Evolutionary conservation across 805 yeast genomes (phyloP).

Genomic region (Metschnikowia rubicola): DNA sequence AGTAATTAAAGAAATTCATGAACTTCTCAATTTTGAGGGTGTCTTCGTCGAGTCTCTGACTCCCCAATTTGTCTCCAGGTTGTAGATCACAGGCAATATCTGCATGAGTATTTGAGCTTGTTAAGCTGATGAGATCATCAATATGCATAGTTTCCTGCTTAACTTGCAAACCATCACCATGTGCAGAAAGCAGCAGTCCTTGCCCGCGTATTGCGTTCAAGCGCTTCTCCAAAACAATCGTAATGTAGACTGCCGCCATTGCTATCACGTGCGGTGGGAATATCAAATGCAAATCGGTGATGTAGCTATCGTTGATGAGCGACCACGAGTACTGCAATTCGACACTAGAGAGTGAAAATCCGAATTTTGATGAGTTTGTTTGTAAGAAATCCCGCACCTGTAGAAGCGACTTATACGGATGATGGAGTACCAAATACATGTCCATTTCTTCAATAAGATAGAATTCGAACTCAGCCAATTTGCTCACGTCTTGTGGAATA

Average conservation of each 20-base stretch:
- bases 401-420: constrained; percentile 64
- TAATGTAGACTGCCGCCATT: constrained; percentile 73
- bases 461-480: constrained; percentile 93
- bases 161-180: constrained; percentile 10
- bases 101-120: constrained; percentile 3
- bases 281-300: constrained; percentile 78
- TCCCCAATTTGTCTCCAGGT: constrained; percentile 19
- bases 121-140: constrained; percentile 35
- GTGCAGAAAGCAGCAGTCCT: not conserved
- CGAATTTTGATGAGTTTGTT: constrained; percentile 26
- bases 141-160: constrained; percentile 26
- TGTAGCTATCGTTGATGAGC: constrained; percentile 80
- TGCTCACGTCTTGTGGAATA: constrained; percentile 86
- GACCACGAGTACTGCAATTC: constrained; percentile 90
- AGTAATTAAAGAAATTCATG: constrained; percentile 65
- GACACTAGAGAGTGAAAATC: constrained; percentile 45
- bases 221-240: constrained; percentile 55
- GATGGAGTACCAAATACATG: constrained; percentile 66
- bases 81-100: not conserved
- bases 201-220: constrained; percentile 19
- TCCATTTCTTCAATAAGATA: constrained; percentile 86
- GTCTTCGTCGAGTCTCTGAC: constrained; percentile 32
- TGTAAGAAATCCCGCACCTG: constrained; percentile 47
- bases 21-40: constrained; percentile 51
- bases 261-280: constrained; percentile 91